Evolutionary conservation across 768 basidiomycete genomes (phyloP).

Genomic region (Mycena maculata): DNA sequence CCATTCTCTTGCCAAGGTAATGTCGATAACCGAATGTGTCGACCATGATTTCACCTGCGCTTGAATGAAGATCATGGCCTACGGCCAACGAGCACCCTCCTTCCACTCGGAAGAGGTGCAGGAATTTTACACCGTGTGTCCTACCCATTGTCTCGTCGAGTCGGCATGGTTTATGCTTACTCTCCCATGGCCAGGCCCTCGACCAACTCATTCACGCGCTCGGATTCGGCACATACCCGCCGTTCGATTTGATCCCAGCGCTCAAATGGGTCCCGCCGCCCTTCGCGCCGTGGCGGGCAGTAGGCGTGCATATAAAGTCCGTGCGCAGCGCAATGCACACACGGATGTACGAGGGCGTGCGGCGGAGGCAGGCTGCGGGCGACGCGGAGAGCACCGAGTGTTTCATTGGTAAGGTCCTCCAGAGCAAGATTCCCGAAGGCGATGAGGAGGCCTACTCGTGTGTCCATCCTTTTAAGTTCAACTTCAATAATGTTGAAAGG

Average conservation of each 20-base stretch:
- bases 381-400: constrained; percentile 14
- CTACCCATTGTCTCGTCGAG: background rate
- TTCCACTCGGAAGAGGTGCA: background rate
- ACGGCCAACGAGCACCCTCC: background rate
- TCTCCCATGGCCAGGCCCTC: background rate
- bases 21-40: background rate
- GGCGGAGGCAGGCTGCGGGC: background rate
- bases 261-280: constrained; percentile 9
- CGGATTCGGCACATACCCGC: background rate
- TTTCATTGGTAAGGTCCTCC: background rate
- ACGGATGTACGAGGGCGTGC: background rate
- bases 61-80: background rate
- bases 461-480: no score
- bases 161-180: background rate
- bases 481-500: no score
- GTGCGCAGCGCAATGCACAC: background rate
- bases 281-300: constrained; percentile 8
- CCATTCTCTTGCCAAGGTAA: constrained; percentile 11
- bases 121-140: background rate
- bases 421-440: background rate
- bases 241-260: constrained; percentile 6
- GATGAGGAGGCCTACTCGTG: constrained; percentile 11
- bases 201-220: background rate
- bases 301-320: background rate
- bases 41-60: background rate